Conservation (phyloP, 306 rosid species). For the Luffa acutangula region DNA sequence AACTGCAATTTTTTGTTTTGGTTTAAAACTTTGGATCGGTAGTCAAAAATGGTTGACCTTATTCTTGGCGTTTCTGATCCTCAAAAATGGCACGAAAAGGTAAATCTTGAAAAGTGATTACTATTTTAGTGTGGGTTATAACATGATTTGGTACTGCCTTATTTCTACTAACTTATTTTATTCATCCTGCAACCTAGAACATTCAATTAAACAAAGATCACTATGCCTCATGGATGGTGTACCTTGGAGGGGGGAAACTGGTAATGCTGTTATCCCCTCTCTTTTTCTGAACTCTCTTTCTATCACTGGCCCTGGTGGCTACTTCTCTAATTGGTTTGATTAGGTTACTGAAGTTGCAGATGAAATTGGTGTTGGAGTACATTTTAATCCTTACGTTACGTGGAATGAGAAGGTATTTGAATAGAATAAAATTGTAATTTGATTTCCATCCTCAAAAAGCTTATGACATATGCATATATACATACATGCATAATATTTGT, state of each 20-base stretch:
- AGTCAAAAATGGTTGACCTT: conserved; percentile 37
- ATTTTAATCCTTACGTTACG: conserved; percentile 79
- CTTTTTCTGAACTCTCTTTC: background rate
- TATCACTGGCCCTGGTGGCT: background rate
- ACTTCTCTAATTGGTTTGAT: conserved; percentile 6
- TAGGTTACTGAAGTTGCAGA: conserved; percentile 76
- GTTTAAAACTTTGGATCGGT: background rate
- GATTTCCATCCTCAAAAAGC: background rate
- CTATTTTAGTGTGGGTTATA: conserved; percentile 5
- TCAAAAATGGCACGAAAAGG: conserved; percentile 72
- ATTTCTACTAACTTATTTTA: background rate
- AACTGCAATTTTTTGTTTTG: background rate
- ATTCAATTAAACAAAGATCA: conserved; percentile 70
- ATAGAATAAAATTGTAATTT: background rate
- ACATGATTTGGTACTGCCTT: conserved; percentile 1
- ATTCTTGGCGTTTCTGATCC: conserved; percentile 59
- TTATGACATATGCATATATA: background rate
- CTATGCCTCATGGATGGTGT: conserved; percentile 76
- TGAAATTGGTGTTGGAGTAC: conserved; percentile 79
- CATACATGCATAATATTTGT: background rate
- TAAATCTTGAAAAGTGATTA: conserved; percentile 15
- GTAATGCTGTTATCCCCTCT: conserved; percentile 31
- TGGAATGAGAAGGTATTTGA: conserved; percentile 71
- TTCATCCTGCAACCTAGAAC: conserved; percentile 37
- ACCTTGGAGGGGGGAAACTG: conserved; percentile 75